Evolutionary conservation across 768 basidiomycete genomes (phyloP), one percentile per base, ranked within the genome.

Genomic region (Gautieria morchelliformis): DNA sequence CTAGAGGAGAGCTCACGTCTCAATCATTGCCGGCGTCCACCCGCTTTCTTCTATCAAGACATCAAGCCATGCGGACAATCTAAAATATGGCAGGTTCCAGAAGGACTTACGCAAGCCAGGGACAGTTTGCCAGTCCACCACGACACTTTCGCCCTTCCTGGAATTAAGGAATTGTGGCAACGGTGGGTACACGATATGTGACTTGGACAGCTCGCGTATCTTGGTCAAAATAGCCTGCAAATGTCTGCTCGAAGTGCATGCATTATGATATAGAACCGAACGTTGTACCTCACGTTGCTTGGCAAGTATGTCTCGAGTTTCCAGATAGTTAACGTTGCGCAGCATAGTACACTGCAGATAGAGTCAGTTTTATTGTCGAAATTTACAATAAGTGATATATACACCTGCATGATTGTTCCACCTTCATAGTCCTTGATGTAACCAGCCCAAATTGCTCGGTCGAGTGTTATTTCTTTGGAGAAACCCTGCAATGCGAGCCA

Each of bases 401-500:
- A 37, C 44, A 69, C 72, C 69, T 94, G 91, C 94, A 99, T 97
- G 73, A 98, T 93, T 46, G 95, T 99, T 17, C 92, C 94, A 41
- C 95, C 95, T 70, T 99, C 96, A 70, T 99, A 99, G 69, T 99
- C 96, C 69, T 98, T 99, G 82, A 99, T 98, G 70, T 99, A 98
- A 11, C 94, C 96, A 0, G 95, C 94, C 96, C 96, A 99, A 8
- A 87, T 77, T 1, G 88, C 83, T 45, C 94, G 81, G 59, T 87
- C 86, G n/a, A 96, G 79, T 0, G 88, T 87, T 60, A 99, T 95
- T 58, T 98, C 94, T 69, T 98, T 98, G 6, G 92, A 89, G 70
- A 99, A 99, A 0, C 96, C 96, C 66, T 71, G 57, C 4, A 15
- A 4, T 11, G 4, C 14, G 30, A 14, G 24, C 30, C 19, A 51